Conservation (phyloP, 2,329 filamentous ascomycete species). For the Colletotrichum nymphaeae region DNA sequence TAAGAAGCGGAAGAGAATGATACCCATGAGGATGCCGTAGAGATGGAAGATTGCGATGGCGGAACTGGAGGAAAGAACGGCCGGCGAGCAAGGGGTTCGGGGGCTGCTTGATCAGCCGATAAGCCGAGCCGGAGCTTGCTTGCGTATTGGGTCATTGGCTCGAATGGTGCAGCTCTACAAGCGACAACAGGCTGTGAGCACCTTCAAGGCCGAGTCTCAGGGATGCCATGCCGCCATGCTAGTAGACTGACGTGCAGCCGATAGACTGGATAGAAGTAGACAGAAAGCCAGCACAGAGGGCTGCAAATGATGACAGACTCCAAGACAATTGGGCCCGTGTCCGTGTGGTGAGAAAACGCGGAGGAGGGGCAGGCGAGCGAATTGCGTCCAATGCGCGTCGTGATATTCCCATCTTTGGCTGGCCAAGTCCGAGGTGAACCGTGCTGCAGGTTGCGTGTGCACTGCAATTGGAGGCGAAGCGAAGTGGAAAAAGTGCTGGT, state of each 20-base stretch:
- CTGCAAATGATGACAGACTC: not conserved
- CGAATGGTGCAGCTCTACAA: not conserved
- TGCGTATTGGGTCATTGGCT: not conserved
- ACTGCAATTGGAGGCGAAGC: conserved; percentile 3
- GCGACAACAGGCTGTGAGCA: not conserved
- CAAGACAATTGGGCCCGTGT: not conserved
- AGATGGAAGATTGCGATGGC: not conserved
- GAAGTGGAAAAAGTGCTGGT: conserved; percentile 31
- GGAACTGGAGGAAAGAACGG: not conserved
- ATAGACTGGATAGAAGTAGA: not conserved
- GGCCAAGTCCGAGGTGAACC: not conserved
- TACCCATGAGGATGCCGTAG: not conserved
- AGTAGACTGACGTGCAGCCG: not conserved
- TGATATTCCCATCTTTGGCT: not conserved
- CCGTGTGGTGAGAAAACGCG: not conserved
- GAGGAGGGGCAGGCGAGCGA: not conserved
- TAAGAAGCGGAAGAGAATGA: conserved; percentile 41
- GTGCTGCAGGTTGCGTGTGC: not conserved
- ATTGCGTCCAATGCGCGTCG: conserved; percentile 11
- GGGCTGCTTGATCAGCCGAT: not conserved
- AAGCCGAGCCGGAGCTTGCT: conserved; percentile 2
- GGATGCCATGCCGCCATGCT: not conserved
- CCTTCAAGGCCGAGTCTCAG: not conserved
- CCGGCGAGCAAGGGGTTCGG: not conserved
- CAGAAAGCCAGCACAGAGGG: too few species aligned